Evolutionary conservation across 495 filamentous ascomycete species (phyloP).

Genomic region (Hypoxylon rickii): DNA sequence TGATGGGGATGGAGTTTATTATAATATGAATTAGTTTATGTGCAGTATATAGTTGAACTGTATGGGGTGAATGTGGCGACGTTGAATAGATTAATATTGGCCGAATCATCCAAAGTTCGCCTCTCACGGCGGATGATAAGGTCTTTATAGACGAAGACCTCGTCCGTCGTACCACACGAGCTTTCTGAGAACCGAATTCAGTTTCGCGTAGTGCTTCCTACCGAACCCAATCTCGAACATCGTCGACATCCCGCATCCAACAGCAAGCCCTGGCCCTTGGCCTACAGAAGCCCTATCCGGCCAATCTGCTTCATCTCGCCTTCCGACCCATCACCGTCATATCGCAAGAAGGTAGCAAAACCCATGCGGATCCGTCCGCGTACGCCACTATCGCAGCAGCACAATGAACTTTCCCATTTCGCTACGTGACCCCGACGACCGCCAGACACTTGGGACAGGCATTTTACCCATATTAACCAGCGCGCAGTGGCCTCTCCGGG

Average conservation of each 20-base stretch:
- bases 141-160: conserved; percentile 28
- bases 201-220: not conserved
- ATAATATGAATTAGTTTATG: not conserved
- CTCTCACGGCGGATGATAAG: conserved; percentile 9
- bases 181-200: not conserved
- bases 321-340: conserved; percentile 11
- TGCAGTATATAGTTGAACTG: not conserved
- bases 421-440: too few relatives aligned
- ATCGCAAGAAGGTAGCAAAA: not conserved
- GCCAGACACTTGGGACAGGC: conserved; percentile 1
- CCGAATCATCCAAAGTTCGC: not conserved
- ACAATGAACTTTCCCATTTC: not conserved
- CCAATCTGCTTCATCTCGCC: conserved; percentile 2
- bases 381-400: conserved; percentile 9
- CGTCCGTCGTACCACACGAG: conserved; percentile 16
- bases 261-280: conserved; percentile 11
- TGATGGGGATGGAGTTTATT: not conserved
- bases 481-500: too few relatives aligned
- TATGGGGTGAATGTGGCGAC: too few relatives aligned
- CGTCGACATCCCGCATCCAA: conserved; percentile 13
- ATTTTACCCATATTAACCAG: conserved; percentile 36
- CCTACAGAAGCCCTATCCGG: conserved; percentile 7
- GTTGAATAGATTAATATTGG: not conserved
- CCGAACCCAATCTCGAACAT: conserved; percentile 21
- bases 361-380: not conserved